Conservation (phyloP, 805 yeast species). For the Metschnikowia koreensis region DNA sequence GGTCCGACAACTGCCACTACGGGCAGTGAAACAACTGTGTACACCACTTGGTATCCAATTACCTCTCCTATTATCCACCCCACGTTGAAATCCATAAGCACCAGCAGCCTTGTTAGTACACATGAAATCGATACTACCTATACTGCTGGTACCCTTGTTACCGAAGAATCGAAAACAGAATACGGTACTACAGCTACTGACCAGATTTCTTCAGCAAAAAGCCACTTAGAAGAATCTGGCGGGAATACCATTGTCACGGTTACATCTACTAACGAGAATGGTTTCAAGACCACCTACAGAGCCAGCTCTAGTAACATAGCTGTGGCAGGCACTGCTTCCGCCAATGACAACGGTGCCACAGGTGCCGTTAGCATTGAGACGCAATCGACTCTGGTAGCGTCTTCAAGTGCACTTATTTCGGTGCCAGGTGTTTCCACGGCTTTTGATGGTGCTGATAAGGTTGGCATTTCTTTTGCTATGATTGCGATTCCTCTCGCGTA, state of each 20-base stretch:
- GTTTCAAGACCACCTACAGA: neutral
- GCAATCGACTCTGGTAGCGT: conserved; percentile 14
- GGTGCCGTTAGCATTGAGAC: conserved; percentile 33
- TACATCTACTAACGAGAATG: conserved; percentile 16
- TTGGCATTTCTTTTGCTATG: conserved; percentile 29
- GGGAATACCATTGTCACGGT: conserved; percentile 30
- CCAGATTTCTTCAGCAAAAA: no score
- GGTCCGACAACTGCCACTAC: conserved; percentile 20
- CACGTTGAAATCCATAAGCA: conserved; percentile 13
- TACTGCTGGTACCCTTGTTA: neutral
- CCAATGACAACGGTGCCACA: conserved; percentile 9
- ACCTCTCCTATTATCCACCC: no score
- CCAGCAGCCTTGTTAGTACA: conserved; percentile 14
- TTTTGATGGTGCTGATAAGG: conserved; percentile 21
- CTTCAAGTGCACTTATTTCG: neutral
- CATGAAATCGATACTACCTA: neutral
- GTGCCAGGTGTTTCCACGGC: conserved; percentile 13
- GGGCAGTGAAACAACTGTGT: conserved; percentile 18
- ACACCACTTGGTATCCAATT: conserved; percentile 39
- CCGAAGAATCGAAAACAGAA: conserved; percentile 11
- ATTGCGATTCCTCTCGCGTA: conserved; percentile 35
- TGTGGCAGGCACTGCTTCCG: neutral
- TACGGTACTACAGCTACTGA: no score
- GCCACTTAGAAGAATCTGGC: no score
- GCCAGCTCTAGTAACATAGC: conserved; percentile 7